Evolutionary conservation across 2,329 filamentous ascomycete species (phyloP), one percentile per base, ranked within the genome.

Genomic region (Monosporascus sp.): DNA sequence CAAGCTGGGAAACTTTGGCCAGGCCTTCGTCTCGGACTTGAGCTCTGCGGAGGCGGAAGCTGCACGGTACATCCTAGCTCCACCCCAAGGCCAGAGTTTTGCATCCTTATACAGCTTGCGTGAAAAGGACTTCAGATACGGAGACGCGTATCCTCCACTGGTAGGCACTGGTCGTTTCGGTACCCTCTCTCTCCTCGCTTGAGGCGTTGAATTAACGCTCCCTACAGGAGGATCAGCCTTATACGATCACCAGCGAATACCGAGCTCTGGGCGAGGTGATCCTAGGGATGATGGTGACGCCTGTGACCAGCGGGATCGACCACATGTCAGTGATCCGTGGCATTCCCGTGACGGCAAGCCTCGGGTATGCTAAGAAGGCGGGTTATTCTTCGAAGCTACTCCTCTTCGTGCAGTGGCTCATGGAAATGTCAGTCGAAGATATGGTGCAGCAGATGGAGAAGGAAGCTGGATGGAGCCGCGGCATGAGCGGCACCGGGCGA

Each of bases 1-100:
- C 59, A 83, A 81, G 66, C 65, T 83, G 51, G 79, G 79, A 15
- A 72, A 76, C 43, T 79, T 78, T 51, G 60, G 67, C 44, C 60
- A 61, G n/a, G 70, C 72, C 17, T 65, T 63, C 25, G 66, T 78
- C 11, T 72, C 73, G n/a, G 68, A 68, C 43, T 71, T 75, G 45
- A 58, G 59, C 24, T 57, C 60, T 37, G 52, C n/a, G 22, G n/a
- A 8, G 37, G 38, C 22, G 14, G 22, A 39, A 18, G 38, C 11
- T 17, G 15, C 11, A 7, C 43, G 43, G 4, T 65, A 62, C 22
- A 59, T 55, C 37, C 54, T 70, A n/a, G 63, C 63, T 18, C 63
- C 64, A 5, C 58, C 59, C 44, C 53, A 48, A 22, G 54, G 44
- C 9, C 24, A 41, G 7, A 25, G 38, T 1, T 54, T 54, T 25